phyloP scores from a whole-genome alignment of 1,284 basidiomycete genomes.

The Moniliella sp. region DNA sequence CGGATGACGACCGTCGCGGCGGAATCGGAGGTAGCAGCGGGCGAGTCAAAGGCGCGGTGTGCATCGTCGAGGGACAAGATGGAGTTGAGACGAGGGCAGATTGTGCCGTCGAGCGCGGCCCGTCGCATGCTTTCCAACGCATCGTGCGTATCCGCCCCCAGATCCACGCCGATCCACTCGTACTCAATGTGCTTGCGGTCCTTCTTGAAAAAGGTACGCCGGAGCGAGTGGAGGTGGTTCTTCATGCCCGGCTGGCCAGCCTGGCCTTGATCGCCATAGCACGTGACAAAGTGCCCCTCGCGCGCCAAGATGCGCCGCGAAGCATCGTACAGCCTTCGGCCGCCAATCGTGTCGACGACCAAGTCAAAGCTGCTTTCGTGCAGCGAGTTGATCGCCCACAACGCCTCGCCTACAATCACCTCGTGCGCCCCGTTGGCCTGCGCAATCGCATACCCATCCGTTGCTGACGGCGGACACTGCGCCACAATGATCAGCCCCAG shows the following conservation, averaged over 20 bases:
- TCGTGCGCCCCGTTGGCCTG: constrained; percentile 35
- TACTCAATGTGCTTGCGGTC: constrained; percentile 35
- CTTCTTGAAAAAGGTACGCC: constrained; percentile 35
- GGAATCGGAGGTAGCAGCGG: too few species aligned
- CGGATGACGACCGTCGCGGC: too few species aligned
- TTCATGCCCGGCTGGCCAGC: constrained; percentile 25
- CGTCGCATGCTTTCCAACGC: constrained; percentile 22
- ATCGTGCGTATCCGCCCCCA: constrained; percentile 18
- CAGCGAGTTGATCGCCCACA: constrained; percentile 34
- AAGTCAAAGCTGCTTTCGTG: constrained; percentile 35
- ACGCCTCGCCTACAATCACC: constrained; percentile 34
- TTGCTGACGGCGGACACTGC: constrained; percentile 30
- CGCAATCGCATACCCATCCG: constrained; percentile 31
- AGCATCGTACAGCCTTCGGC: constrained; percentile 34
- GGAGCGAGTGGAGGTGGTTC: constrained; percentile 29
- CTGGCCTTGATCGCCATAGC: constrained; percentile 30
- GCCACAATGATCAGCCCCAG: constrained; percentile 35
- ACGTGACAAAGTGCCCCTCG: constrained; percentile 31
- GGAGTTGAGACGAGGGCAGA: constrained; percentile 26
- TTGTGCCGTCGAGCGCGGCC: constrained; percentile 18
- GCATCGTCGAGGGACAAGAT: constrained; percentile 26
- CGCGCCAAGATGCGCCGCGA: constrained; percentile 33
- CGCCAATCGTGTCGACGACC: constrained; percentile 30
- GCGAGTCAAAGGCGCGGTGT: constrained; percentile 23
- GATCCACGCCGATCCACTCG: constrained; percentile 29